Base-by-base conservation (phyloP, 495 filamentous ascomycete genomes). In the Tuber aestivum region DNA sequence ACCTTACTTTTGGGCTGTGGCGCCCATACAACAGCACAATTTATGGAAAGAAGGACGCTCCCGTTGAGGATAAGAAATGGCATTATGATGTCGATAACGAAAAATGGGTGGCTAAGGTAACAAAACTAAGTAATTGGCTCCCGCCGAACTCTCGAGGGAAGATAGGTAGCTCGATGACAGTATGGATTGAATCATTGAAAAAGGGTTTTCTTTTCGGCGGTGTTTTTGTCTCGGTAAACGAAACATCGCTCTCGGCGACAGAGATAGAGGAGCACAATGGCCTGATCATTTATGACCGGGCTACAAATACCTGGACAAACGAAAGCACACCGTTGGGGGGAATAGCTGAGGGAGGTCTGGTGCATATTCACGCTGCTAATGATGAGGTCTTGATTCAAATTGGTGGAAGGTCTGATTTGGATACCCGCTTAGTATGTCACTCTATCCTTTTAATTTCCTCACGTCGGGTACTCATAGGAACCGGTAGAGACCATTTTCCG, bases 321-420 rank as follows among this genome's bases (percentile, higher is more conserved):
- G 35, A 76, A 20, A 76, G 41, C 37, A 73, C 50, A 1, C 70
- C 56, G 5, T 61, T 76, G 7, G 12, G 12, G 7, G 41, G 38
- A 21, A 37, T 41, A 20, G 4, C 16, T 3, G 32, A 44, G 1
- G 65, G 42, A 0, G 69, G 48, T 8, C 32, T 76, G 7, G n/a
- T 61, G 14, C 48, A 72, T 23, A n/a, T 78, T 4, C 18, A 6
- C 0, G 72, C 74, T 21, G 56, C 35, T 6, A 35, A 38, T 5
- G 74, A 76, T 41, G 40, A 76, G 14, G 68, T 78, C 21, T 16
- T 78, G 38, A 56, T 78, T 41, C 48, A 38, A n/a, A 71, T 78
- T 76, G 70, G 77, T 23, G 74, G 77, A 32, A 38, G 27, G 8
- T 42, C 20, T 32, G 48, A 40, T 6, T 1, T 38, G 37, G 23